These are phyloP conservation scores for Phytopythium oedochilum DNA, from an alignment of 352 stramenopile genomes.

Conservation along the genomic window DNA sequence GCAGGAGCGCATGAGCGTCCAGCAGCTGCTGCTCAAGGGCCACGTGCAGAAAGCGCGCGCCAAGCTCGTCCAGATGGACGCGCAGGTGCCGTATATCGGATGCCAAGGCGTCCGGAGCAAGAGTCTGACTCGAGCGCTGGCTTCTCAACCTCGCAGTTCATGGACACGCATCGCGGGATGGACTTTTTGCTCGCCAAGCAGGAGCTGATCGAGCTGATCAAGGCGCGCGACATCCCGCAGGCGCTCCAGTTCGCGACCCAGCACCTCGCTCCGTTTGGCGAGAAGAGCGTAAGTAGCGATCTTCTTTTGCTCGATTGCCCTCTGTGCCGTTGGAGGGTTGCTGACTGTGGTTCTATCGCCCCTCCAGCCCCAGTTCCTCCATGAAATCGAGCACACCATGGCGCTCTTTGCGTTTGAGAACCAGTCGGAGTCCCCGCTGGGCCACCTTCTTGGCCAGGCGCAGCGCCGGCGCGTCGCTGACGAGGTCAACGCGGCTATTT, in stretches of 20 bases:
- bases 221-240: constrained; percentile 48
- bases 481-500: constrained; percentile 71
- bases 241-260: constrained; percentile 70
- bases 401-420: constrained; percentile 73
- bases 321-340: too few species aligned
- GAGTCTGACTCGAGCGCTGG: background rate
- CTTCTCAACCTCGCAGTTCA: constrained; percentile 24
- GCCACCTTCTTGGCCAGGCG: constrained; percentile 49
- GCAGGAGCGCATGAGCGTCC: constrained; percentile 65
- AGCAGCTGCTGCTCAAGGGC: constrained; percentile 58
- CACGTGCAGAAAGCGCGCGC: constrained; percentile 52
- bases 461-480: constrained; percentile 64
- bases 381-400: constrained; percentile 79
- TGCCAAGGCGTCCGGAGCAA: too few species aligned
- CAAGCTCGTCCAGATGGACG: constrained; percentile 52
- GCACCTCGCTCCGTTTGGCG: constrained; percentile 63
- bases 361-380: constrained; percentile 54
- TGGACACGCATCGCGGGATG: constrained; percentile 54
- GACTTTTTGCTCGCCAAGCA: constrained; percentile 78
- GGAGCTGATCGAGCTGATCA: constrained; percentile 80
- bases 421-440: constrained; percentile 46
- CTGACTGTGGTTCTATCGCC: constrained; percentile 1
- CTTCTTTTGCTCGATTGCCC: background rate
- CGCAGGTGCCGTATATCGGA: constrained; percentile 16
- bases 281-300: constrained; percentile 56